Evolutionary conservation across 2,329 filamentous ascomycete species (phyloP).

Genomic region (Cladosporium phlei): DNA sequence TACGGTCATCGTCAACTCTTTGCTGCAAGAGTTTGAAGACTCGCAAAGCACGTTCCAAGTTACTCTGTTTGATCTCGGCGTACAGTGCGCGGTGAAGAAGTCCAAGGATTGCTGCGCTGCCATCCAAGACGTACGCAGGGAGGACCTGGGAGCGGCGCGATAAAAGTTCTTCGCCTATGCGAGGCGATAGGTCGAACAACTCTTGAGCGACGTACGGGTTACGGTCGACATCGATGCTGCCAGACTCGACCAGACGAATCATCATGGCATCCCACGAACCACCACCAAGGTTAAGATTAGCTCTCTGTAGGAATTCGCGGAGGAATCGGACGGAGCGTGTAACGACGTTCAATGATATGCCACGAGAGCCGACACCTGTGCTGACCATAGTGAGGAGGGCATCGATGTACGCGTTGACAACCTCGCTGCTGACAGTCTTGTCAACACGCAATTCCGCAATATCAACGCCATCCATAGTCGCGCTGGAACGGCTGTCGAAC

Average conservation of each 20-base stretch:
- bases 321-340: conserved; percentile 33
- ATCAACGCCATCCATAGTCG: conserved; percentile 18
- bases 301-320: conserved; percentile 35
- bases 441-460: conserved; percentile 25
- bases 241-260: conserved; percentile 49
- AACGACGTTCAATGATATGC: conserved; percentile 33
- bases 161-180: conserved; percentile 38
- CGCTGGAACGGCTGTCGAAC: conserved; percentile 24
- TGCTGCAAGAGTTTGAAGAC: conserved; percentile 36
- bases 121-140: conserved; percentile 41
- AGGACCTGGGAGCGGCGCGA: conserved; percentile 32
- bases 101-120: conserved; percentile 39
- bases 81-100: conserved; percentile 41
- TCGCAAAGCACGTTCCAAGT: conserved; percentile 35
- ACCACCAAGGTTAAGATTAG: conserved; percentile 37
- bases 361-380: conserved; percentile 39
- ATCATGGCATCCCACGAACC: conserved; percentile 44
- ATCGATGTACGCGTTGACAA: conserved; percentile 53
- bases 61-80: conserved; percentile 36
- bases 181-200: conserved; percentile 34
- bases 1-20: conserved; percentile 42
- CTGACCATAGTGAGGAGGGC: conserved; percentile 45
- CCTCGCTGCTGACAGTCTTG: conserved; percentile 54
- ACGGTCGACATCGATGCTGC: conserved; percentile 40
- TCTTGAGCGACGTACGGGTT: conserved; percentile 42